Evolutionary conservation across 768 basidiomycete species (phyloP), one percentile per base, ranked within the genome.

Genomic region (Scleroderma bovista): DNA sequence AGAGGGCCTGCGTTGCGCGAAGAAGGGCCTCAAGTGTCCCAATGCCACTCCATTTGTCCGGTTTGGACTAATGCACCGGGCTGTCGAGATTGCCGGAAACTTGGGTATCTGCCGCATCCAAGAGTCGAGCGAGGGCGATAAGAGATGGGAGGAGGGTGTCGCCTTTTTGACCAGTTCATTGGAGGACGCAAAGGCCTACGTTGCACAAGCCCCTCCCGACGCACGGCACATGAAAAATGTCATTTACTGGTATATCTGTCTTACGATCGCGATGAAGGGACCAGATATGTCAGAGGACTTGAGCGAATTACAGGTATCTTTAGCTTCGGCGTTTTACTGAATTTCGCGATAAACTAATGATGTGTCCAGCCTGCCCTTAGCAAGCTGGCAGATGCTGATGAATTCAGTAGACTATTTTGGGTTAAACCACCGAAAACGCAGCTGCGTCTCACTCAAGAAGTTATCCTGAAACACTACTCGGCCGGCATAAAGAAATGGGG

Each of bases 1-100:
- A 6, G 69, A 72, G n/a, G 83, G 79, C 1, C 68, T 86, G 22
- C 74, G 79, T 8, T 79, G 75, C 1, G 77, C 80, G 52, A 84
- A 85, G 71, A 80, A 85, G 58, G 84, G 84, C 1, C 53, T 85
- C 56, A 83, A 80, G 58, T 77, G 79, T 67, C 73, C 72, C 51
- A 60, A 69, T 15, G 74, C 71, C 13, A 75, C 81, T 13, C 73
- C 77, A 3, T 86, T 84, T 51, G 62, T 86, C 6, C 73, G 73
- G 38, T 75, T 73, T 50, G 75, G 75, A 59, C 62, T 85, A 60
- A 71, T 81, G 65, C 78, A 80, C 54, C 76, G 83, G n/a, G 78
- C 81, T 0, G 75, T 81, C 3, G 77, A 78, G 55, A 79, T 81
- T 54, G 80, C 83, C 1, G 77, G 75, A 1, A 72, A 79, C 48